These are phyloP conservation scores for Physcomitrellopsis africana DNA, from an alignment of 225 moss, liverwort and hornwort species.

Conservation along the genomic window DNA sequence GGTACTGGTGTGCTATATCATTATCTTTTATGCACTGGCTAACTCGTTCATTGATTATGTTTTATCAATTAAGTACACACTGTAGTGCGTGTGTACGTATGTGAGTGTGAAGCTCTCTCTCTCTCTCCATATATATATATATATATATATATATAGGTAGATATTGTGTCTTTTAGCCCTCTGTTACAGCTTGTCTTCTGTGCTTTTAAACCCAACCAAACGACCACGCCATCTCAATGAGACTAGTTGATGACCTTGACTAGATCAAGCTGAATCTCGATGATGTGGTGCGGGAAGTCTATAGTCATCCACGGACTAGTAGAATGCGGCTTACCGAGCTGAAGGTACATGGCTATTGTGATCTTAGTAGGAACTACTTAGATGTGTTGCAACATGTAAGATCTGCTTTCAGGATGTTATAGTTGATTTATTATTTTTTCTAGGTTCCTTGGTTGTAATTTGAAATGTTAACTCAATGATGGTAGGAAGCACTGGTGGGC, in stretches of 20 bases:
- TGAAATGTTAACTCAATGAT: conserved; percentile 22
- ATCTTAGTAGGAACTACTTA: conserved; percentile 3
- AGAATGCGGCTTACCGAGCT: conserved; percentile 69
- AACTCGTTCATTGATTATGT: background rate
- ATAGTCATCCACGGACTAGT: conserved; percentile 73
- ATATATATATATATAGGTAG: too few species aligned
- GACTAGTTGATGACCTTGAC: conserved; percentile 23
- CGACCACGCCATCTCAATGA: conserved; percentile 2
- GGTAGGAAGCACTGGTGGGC: conserved; percentile 68
- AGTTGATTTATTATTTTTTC: background rate
- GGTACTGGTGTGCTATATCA: conserved; percentile 35
- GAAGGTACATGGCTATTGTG: conserved; percentile 46
- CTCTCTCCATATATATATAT: too few species aligned
- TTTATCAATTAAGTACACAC: background rate
- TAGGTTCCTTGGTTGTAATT: background rate
- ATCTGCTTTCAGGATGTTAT: background rate
- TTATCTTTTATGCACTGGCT: conserved; percentile 1
- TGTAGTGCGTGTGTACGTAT: too few species aligned
- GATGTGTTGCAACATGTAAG: conserved; percentile 5
- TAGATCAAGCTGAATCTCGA: conserved; percentile 63
- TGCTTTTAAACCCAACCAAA: background rate
- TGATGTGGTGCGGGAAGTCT: conserved; percentile 75
- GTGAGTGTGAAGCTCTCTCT: too few species aligned
- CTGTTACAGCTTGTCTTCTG: background rate
- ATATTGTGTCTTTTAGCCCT: background rate